phyloP scores from a whole-genome alignment of 352 stramenopile genomes.

The Globisporangium cylindrosporum region DNA sequence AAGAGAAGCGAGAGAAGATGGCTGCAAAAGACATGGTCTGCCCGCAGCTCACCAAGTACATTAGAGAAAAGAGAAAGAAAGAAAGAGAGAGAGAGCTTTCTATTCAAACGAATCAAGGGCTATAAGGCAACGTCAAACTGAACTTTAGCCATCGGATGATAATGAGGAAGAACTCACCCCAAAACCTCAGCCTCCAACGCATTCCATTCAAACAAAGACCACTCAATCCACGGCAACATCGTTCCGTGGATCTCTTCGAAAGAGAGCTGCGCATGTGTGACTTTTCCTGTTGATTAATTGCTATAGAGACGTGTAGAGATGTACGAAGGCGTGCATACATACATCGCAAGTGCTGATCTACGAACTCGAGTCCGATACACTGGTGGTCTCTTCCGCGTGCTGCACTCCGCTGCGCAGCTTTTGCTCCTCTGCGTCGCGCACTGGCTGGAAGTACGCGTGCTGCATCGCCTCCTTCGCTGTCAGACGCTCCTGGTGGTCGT shows the following conservation, averaged over 20 bases:
- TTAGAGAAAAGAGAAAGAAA: too few species aligned
- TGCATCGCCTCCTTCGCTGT: constrained; percentile 98
- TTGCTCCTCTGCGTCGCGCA: constrained; percentile 80
- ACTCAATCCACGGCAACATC: background rate
- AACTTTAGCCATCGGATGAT: too few species aligned
- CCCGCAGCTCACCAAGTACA: too few species aligned
- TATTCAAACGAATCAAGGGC: too few species aligned
- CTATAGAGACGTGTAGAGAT: background rate
- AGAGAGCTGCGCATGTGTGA: background rate
- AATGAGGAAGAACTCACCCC: too few species aligned
- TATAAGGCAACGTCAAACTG: too few species aligned
- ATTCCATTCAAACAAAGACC: too few species aligned
- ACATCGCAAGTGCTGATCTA: constrained; percentile 23
- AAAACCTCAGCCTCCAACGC: too few species aligned
- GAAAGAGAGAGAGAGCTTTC: too few species aligned
- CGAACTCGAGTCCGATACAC: constrained; percentile 71
- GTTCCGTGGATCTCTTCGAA: background rate
- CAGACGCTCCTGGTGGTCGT: constrained; percentile 97
- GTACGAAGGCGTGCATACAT: background rate
- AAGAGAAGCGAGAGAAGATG: too few species aligned
- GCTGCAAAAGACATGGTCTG: too few species aligned
- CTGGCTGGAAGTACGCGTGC: constrained; percentile 97
- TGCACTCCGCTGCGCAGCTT: constrained; percentile 52
- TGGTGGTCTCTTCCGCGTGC: constrained; percentile 70
- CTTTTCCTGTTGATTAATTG: background rate